phyloP scores from a whole-genome alignment of 2,329 filamentous ascomycete genomes.

The Davidsoniella neocaledoniae region DNA sequence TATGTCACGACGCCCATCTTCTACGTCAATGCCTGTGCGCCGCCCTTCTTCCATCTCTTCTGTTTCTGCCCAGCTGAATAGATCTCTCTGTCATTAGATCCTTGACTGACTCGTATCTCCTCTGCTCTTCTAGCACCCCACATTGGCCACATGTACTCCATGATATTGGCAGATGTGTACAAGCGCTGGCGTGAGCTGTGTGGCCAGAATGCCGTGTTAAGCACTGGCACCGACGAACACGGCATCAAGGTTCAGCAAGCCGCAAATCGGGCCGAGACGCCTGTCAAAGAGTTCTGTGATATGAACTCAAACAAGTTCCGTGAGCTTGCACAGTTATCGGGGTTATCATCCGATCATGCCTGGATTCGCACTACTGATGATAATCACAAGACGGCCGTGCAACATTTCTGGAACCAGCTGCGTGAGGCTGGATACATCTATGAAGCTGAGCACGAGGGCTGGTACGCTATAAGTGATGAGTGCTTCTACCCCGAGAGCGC shows the following conservation, averaged over 20 bases:
- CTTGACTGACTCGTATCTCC: constrained; percentile 14
- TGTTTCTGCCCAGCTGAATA: neutral
- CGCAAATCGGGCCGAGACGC: constrained; percentile 50
- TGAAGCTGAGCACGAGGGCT: constrained; percentile 72
- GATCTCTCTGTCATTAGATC: neutral
- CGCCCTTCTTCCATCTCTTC: neutral
- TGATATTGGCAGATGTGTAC: constrained; percentile 77
- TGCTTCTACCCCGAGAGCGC: constrained; percentile 75
- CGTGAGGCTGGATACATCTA: constrained; percentile 65
- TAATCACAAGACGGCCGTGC: constrained; percentile 67
- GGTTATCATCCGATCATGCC: constrained; percentile 54
- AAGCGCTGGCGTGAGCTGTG: constrained; percentile 80
- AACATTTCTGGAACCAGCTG: constrained; percentile 76
- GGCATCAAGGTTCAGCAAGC: constrained; percentile 94
- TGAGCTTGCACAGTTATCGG: constrained; percentile 50
- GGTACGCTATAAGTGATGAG: constrained; percentile 95
- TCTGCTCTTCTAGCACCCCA: constrained; percentile 51
- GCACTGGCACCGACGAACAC: constrained; percentile 93
- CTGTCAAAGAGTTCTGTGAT: constrained; percentile 79
- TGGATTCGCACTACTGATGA: constrained; percentile 86
- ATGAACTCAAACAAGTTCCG: constrained; percentile 64
- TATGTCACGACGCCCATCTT: constrained; percentile 97
- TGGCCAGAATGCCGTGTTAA: constrained; percentile 53
- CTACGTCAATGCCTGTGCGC: constrained; percentile 83
- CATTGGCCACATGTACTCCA: constrained; percentile 84